A percentile compares a stretch with the other conserved stretches of the same genome.
Conservation (phyloP, 805 yeast genomes). For the Metschnikowia matae region DNA sequence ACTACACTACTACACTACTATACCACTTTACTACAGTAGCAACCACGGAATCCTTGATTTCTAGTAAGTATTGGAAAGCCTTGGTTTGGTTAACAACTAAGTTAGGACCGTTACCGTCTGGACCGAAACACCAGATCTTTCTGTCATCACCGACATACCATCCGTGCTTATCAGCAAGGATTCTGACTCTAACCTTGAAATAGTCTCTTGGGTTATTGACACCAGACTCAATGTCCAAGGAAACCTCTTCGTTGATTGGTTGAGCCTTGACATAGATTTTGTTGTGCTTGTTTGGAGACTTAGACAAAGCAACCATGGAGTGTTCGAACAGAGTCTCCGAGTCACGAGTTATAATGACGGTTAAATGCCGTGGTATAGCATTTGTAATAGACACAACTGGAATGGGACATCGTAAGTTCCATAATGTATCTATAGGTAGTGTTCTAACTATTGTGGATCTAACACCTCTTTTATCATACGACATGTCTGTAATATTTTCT, state of each 20-base stretch:
- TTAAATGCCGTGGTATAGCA: too few relatives aligned
- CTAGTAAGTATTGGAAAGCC: constrained; percentile 98
- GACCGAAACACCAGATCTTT: constrained; percentile 99
- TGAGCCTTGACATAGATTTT: constrained; percentile 97
- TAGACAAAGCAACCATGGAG: constrained; percentile 92
- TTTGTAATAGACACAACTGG: too few relatives aligned
- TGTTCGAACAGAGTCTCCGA: too few relatives aligned
- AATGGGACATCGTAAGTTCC: too few relatives aligned
- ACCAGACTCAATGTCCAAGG: constrained; percentile 90
- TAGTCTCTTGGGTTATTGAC: constrained; percentile 92
- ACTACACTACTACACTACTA: too few relatives aligned
- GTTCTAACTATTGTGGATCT: too few relatives aligned
- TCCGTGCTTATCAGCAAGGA: constrained; percentile 97
- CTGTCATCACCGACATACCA: constrained; percentile 99
- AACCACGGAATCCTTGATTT: constrained; percentile 98
- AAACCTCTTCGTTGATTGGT: constrained; percentile 91
- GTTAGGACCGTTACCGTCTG: constrained; percentile 99
- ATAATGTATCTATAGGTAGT: too few relatives aligned
- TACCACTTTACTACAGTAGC: too few relatives aligned
- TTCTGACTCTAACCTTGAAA: constrained; percentile 98
- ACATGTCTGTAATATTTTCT: too few relatives aligned
- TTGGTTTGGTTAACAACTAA: constrained; percentile 98
- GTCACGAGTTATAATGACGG: too few relatives aligned
- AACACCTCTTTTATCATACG: too few relatives aligned
- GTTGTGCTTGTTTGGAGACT: constrained; percentile 99